Percentiles rank a stretch among this genome's conserved stretches.
These are phyloP conservation scores for Discostella stelligera DNA, from an alignment of 352 stramenopile species.

Conservation along the genomic window DNA sequence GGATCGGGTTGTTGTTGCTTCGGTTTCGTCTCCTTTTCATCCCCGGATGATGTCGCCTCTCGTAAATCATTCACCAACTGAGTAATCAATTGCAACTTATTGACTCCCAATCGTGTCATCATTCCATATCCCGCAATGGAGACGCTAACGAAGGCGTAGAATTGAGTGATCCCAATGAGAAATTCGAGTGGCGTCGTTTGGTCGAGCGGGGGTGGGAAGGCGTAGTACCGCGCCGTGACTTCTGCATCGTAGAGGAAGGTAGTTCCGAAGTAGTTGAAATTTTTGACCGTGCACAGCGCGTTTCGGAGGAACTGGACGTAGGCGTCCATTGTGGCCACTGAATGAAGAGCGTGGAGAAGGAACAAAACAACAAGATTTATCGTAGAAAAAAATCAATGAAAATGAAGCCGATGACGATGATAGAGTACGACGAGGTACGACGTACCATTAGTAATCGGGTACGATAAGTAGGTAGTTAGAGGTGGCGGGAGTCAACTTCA, in stretches of 20 bases:
- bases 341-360: neutral
- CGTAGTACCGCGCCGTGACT: conserved; percentile 52
- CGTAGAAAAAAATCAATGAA: neutral
- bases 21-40: conserved; percentile 7
- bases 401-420: neutral
- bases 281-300: conserved; percentile 74
- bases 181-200: conserved; percentile 78
- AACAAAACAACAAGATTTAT: too few relatives aligned
- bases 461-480: too few relatives aligned
- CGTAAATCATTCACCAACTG: conserved; percentile 35
- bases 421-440: too few relatives aligned
- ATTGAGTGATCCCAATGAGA: conserved; percentile 71
- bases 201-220: conserved; percentile 55
- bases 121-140: conserved; percentile 52
- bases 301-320: conserved; percentile 76
- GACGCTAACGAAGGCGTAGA: conserved; percentile 65
- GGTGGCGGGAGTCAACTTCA: too few relatives aligned
- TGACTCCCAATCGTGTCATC: conserved; percentile 38
- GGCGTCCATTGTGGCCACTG: conserved; percentile 58
- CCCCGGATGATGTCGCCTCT: neutral
- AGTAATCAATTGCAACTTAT: conserved; percentile 64
- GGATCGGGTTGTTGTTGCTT: conserved; percentile 11
- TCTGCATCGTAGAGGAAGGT: conserved; percentile 62
- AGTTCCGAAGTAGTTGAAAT: conserved; percentile 60
- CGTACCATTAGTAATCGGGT: too few relatives aligned